phyloP scores from a whole-genome alignment of 352 stramenopile species.

The Stephanocyclus meneghinianus region DNA sequence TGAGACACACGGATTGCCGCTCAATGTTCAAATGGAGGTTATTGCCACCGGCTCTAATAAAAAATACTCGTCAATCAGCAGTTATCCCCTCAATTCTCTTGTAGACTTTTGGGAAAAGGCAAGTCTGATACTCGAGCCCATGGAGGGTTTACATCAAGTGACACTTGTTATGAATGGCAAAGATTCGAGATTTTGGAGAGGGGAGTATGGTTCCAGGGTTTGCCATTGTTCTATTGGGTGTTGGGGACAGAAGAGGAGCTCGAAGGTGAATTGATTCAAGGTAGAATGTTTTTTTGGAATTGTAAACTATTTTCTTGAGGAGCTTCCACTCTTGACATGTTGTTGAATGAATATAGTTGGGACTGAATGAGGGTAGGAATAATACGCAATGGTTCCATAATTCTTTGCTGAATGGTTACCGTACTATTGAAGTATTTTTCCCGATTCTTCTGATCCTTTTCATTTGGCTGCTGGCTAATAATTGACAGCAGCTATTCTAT shows the following conservation, averaged over 20 bases:
- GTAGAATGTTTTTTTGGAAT: background rate
- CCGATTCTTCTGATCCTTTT: background rate
- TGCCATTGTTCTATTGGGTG: conserved; percentile 56
- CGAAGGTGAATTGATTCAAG: conserved; percentile 23
- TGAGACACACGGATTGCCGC: conserved; percentile 62
- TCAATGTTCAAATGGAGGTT: conserved; percentile 59
- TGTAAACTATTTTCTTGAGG: no score
- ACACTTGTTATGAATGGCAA: conserved; percentile 30
- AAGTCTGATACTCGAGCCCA: conserved; percentile 35
- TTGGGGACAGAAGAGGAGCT: conserved; percentile 39
- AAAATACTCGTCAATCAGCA: conserved; percentile 17
- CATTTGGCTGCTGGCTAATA: no score
- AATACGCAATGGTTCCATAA: no score
- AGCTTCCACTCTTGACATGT: no score
- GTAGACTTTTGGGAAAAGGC: conserved; percentile 61
- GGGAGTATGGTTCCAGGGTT: conserved; percentile 64
- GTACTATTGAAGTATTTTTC: no score
- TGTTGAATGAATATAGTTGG: no score
- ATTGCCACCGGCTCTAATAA: conserved; percentile 26
- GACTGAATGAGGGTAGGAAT: no score
- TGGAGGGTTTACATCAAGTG: conserved; percentile 38
- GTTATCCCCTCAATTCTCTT: conserved; percentile 39
- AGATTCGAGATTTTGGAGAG: background rate
- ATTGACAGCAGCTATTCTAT: no score
- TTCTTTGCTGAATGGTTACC: no score